Evolutionary conservation across 2,329 filamentous ascomycete species (phyloP).

Genomic region (Thelonectria blattea): DNA sequence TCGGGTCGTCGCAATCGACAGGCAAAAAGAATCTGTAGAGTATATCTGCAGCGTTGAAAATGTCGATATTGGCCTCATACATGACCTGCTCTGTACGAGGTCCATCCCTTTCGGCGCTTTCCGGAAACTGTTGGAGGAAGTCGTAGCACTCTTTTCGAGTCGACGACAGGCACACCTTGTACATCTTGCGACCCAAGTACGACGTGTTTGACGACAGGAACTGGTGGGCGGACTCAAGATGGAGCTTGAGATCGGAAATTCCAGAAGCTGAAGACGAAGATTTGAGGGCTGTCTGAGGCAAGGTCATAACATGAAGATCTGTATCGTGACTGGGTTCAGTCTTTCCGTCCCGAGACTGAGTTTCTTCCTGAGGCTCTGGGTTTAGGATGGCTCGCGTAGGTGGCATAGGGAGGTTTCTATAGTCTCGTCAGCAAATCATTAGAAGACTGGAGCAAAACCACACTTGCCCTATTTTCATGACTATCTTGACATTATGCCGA

Average conservation of each 20-base stretch:
- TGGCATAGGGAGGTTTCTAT: conserved; percentile 21
- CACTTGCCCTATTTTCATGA: conserved; percentile 31
- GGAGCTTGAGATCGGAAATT: conserved; percentile 26
- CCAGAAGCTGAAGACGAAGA: neutral
- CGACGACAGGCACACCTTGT: conserved; percentile 34
- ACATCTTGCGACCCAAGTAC: conserved; percentile 38
- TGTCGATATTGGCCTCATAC: conserved; percentile 45
- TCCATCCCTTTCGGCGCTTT: conserved; percentile 32
- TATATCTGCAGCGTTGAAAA: conserved; percentile 49
- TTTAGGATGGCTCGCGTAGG: conserved; percentile 26
- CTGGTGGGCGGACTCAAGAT: conserved; percentile 37
- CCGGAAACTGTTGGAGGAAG: conserved; percentile 32
- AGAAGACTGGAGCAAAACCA: neutral
- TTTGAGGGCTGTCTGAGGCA: conserved; percentile 13
- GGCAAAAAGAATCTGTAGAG: conserved; percentile 53
- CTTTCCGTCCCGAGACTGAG: conserved; percentile 14
- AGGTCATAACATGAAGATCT: conserved; percentile 29
- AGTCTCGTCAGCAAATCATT: neutral
- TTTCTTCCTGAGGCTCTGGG: conserved; percentile 16
- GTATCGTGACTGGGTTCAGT: conserved; percentile 8
- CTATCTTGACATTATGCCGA: conserved; percentile 33
- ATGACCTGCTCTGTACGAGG: conserved; percentile 32
- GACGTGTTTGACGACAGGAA: conserved; percentile 37
- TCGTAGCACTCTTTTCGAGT: conserved; percentile 34
- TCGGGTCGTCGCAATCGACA: conserved; percentile 43